Base-by-base conservation (phyloP, 192 early-diverging fungal genomes). In the Coemansia aciculifera region DNA sequence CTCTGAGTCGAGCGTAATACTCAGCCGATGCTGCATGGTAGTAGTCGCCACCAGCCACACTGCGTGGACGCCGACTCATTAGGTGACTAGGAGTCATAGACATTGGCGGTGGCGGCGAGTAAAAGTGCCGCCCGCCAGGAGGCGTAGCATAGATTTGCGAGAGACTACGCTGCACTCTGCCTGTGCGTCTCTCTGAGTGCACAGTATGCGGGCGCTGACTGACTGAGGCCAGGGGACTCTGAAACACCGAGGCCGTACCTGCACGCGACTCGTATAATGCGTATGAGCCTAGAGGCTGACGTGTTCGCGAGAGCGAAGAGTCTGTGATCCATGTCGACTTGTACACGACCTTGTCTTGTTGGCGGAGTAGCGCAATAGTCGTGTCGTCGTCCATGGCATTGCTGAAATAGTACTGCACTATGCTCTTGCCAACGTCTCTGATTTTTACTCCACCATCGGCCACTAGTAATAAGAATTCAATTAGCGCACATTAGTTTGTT, bases 371-470 rank as follows among this genome's bases (percentile, higher is more conserved):
- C 8, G 64, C 66, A 3, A 62, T 9, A 1, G 73, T 72, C 2
- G 54, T 64, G 36, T 67, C 65, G 42, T 75, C 69, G 44, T 73
- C 77, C 32, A 69, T 12, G 1, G 43, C 21, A 62, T 79, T 79
- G 64, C 73, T 79, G 37, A 83, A 83, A 52, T 74, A 83, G 69
- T 78, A 83, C 42, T 79, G 69, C 21, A 73, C 51, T 19, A 72
- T 48, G 15, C 13, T 36, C 19, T 83, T 69, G 5, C 39, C 36
- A 0, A 63, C 36, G 46, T 83, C 81, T n/a, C 73, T 73, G 49
- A 83, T 70, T 15, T 75, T 73, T 6, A 83, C 42, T 0, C 81
- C 76, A 17, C 76, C 77, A 29, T 83, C 81, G 15, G 52, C 62
- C 32, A 78, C 38, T 72, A 72, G 12, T 24, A 2, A 36, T 10